Conservation (phyloP, 345 rosid species). For the Gossypium bickii region DNA sequence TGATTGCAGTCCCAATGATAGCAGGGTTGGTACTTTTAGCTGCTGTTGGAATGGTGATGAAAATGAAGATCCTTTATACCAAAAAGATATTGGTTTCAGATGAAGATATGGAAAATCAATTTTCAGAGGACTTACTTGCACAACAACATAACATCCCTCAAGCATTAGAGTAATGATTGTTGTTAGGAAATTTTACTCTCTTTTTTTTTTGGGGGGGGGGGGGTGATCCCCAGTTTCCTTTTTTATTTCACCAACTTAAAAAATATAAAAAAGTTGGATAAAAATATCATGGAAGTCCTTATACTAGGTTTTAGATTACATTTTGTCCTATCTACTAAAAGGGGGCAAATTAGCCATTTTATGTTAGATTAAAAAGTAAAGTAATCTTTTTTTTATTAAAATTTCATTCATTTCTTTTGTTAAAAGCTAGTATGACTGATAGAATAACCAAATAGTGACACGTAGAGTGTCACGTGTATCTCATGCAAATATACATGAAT, state of each 20-base stretch:
- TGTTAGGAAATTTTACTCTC: neutral
- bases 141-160: neutral
- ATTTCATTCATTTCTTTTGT: no score
- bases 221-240: neutral
- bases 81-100: neutral
- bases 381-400: no score
- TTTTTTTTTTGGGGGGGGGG: neutral
- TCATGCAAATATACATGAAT: no score
- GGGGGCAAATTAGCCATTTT: no score
- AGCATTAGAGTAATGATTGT: neutral
- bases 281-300: no score
- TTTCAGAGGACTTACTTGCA: neutral
- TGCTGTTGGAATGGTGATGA: neutral
- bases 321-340: no score
- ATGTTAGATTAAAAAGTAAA: no score
- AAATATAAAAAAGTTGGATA: neutral
- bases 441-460: no score
- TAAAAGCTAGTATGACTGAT: no score
- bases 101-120: neutral
- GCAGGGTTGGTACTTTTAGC: neutral
- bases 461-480: no score
- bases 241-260: neutral
- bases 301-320: no score
- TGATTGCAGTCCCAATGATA: constrained; percentile 1
- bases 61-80: neutral